phyloP scores from a whole-genome alignment of 2,329 filamentous ascomycete genomes.

The Penicillium nordicum region DNA sequence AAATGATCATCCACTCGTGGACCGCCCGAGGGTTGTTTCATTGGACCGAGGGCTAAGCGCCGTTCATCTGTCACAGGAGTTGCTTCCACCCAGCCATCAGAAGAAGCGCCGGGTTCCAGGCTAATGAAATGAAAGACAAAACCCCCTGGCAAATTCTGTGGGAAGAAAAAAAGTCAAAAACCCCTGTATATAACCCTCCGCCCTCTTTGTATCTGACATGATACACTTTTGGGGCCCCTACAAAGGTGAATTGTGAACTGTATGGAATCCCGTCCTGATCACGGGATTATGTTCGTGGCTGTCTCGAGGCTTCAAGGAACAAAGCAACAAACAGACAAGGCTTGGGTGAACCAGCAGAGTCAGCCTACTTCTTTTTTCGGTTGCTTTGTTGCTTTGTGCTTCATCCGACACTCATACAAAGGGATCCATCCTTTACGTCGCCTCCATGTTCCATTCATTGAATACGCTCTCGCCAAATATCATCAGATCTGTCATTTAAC shows the following conservation, averaged over 20 bases:
- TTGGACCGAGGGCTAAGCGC: slow-evolving; percentile 9
- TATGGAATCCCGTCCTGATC: neutral
- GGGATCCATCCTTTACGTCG: neutral
- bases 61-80: slow-evolving; percentile 10
- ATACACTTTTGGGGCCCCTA: neutral
- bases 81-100: slow-evolving; percentile 1
- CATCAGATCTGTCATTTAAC: neutral
- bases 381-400: neutral
- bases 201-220: slow-evolving; percentile 3
- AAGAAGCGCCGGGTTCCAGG: slow-evolving; percentile 7
- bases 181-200: neutral
- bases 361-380: neutral
- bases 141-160: neutral
- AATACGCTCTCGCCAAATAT: neutral
- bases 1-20: neutral
- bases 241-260: neutral
- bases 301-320: neutral
- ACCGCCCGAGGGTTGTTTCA: neutral
- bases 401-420: slow-evolving; percentile 1
- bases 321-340: neutral
- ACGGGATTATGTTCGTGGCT: slow-evolving; percentile 1
- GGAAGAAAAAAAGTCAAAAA: neutral
- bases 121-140: slow-evolving; percentile 1
- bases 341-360: neutral
- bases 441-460: slow-evolving; percentile 3